phyloP scores from a whole-genome alignment of 2,329 filamentous ascomycete genomes.

The Dactylonectria estremocensis region DNA sequence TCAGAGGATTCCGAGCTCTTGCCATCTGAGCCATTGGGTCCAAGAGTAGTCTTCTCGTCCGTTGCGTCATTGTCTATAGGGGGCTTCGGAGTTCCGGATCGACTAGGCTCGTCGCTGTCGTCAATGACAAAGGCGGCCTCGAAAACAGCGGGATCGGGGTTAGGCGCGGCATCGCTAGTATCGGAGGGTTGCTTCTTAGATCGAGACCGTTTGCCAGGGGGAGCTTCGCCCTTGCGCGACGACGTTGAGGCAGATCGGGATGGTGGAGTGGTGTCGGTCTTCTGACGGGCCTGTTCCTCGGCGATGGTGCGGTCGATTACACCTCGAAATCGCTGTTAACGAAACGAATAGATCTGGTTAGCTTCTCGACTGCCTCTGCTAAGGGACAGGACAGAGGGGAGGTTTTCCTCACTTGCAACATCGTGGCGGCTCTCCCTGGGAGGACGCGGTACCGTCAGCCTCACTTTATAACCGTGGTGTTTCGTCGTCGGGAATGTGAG shows the following conservation, averaged over 20 bases:
- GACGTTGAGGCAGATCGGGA: constrained; percentile 57
- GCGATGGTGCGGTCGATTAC: constrained; percentile 90
- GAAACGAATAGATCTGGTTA: constrained; percentile 6
- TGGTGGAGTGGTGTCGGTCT: constrained; percentile 63
- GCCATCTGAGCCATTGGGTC: constrained; percentile 41
- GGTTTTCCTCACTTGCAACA: constrained; percentile 30
- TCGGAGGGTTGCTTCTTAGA: constrained; percentile 58
- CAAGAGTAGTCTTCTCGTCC: constrained; percentile 37
- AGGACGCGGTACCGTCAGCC: constrained; percentile 2
- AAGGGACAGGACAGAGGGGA: neutral
- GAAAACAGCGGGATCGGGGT: constrained; percentile 89
- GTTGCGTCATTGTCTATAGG: constrained; percentile 54
- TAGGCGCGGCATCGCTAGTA: constrained; percentile 58
- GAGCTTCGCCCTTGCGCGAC: constrained; percentile 59
- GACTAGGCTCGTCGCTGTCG: constrained; percentile 80
- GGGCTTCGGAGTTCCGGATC: constrained; percentile 71
- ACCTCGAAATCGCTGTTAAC: constrained; percentile 80
- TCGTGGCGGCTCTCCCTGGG: constrained; percentile 17
- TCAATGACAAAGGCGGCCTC: constrained; percentile 90
- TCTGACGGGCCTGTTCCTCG: constrained; percentile 90
- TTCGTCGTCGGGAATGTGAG: neutral
- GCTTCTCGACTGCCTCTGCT: neutral
- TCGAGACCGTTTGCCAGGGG: constrained; percentile 50
- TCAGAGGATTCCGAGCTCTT: constrained; percentile 19
- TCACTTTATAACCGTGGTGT: constrained; percentile 17